phyloP scores from a whole-genome alignment of 2,329 filamentous ascomycete genomes.

The Raffaelea arxii region DNA sequence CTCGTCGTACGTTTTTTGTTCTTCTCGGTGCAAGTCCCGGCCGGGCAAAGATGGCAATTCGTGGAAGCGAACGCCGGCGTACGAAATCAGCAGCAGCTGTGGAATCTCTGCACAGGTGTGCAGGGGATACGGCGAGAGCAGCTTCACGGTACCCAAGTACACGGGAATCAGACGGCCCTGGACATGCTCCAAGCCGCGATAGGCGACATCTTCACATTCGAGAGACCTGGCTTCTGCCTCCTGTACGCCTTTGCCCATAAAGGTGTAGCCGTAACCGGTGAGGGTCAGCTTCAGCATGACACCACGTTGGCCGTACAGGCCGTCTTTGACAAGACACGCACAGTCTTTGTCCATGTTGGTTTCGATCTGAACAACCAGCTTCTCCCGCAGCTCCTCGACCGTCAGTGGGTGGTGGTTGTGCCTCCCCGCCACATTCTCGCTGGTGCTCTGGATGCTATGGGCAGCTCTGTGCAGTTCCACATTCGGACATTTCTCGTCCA shows the following conservation, averaged over 20 bases:
- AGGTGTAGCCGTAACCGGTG: slow-evolving; percentile 8
- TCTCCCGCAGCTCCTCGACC: not conserved
- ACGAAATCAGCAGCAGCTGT: too few relatives aligned
- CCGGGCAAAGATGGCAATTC: too few relatives aligned
- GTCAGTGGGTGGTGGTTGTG: not conserved
- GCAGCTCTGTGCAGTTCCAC: not conserved
- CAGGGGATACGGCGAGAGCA: too few relatives aligned
- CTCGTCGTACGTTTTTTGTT: too few relatives aligned
- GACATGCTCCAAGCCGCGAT: not conserved
- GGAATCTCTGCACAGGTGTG: too few relatives aligned
- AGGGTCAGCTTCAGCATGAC: slow-evolving; percentile 11
- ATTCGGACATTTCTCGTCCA: not conserved
- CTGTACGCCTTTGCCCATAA: slow-evolving; percentile 10
- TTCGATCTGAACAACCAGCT: not conserved
- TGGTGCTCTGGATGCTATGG: not conserved
- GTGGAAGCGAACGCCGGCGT: too few relatives aligned
- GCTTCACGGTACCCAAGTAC: too few relatives aligned
- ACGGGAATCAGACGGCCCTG: too few relatives aligned
- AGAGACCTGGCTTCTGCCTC: too few relatives aligned
- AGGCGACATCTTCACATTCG: not conserved
- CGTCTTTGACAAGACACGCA: not conserved
- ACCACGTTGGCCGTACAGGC: slow-evolving; percentile 3
- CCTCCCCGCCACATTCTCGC: not conserved
- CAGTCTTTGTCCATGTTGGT: not conserved
- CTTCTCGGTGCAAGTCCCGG: too few relatives aligned